Evolutionary conservation across 169 alveolate species (phyloP).

Genomic region (Plasmodium cynomolgi): DNA sequence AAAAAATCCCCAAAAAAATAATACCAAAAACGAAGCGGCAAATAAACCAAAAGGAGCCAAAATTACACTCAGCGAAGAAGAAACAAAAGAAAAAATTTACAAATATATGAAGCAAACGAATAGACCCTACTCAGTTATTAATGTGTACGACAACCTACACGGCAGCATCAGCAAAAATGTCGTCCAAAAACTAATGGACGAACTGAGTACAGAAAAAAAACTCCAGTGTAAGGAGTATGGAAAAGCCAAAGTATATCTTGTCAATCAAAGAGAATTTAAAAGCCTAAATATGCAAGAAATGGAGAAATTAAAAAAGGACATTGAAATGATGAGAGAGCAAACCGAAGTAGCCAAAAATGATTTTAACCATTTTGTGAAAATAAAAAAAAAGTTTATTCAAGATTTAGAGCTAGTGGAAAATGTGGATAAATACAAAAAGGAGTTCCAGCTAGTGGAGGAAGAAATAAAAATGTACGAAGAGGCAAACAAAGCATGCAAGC

Average conservation of each 20-base stretch:
- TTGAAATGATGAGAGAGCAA: slow-evolving; percentile 26
- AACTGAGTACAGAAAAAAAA: slow-evolving; percentile 78
- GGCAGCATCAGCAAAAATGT: slow-evolving; percentile 79
- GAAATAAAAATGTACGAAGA: slow-evolving; percentile 27
- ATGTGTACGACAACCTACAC: slow-evolving; percentile 85
- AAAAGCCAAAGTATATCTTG: slow-evolving; percentile 85
- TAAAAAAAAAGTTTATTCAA: slow-evolving; percentile 44
- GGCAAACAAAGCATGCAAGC: slow-evolving; percentile 42
- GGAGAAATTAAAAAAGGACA: slow-evolving; percentile 34
- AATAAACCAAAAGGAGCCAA: slow-evolving; percentile 27
- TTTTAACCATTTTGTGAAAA: slow-evolving; percentile 33
- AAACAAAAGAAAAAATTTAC: slow-evolving; percentile 81
- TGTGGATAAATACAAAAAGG: slow-evolving; percentile 17
- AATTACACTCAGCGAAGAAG: slow-evolving; percentile 28
- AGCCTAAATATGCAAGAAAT: slow-evolving; percentile 40
- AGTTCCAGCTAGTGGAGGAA: slow-evolving; percentile 16
- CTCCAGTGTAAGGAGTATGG: slow-evolving; percentile 87
- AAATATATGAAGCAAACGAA: slow-evolving; percentile 85
- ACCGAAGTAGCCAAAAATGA: slow-evolving; percentile 41
- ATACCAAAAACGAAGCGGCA: background rate
- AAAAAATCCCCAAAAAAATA: background rate
- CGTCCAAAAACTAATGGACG: slow-evolving; percentile 84
- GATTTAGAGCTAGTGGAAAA: slow-evolving; percentile 61
- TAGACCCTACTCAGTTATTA: slow-evolving; percentile 86
- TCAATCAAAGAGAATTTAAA: slow-evolving; percentile 82